Evolutionary conservation across 2,329 filamentous ascomycete species (phyloP).

Genomic region (Ophiognomonia clavigignenti-juglandacearum): DNA sequence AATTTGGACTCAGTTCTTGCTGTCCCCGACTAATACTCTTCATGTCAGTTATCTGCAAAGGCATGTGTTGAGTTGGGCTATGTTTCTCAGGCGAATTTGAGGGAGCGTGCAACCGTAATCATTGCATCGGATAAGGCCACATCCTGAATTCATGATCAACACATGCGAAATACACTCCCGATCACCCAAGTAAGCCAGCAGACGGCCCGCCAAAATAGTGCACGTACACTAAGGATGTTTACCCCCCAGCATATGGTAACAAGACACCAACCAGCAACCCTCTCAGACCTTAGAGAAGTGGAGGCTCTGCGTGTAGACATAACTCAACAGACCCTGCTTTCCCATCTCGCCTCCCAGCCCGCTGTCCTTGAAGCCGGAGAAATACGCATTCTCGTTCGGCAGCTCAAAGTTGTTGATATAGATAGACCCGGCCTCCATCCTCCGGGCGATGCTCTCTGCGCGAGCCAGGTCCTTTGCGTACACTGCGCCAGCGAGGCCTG

Average conservation of each 20-base stretch:
- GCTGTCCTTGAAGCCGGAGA: slow-evolving; percentile 29
- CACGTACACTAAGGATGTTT: not conserved
- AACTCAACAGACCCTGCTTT: slow-evolving; percentile 27
- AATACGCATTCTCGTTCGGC: slow-evolving; percentile 26
- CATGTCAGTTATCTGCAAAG: too few relatives aligned
- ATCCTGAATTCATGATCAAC: too few relatives aligned
- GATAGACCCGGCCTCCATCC: slow-evolving; percentile 52
- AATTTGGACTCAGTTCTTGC: too few relatives aligned
- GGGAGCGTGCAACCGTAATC: too few relatives aligned
- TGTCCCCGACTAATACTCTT: too few relatives aligned
- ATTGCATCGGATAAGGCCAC: too few relatives aligned
- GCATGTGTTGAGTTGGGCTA: too few relatives aligned
- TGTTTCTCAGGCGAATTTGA: too few relatives aligned
- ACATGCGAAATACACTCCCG: too few relatives aligned
- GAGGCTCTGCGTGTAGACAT: slow-evolving; percentile 28
- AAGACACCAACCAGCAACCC: not conserved
- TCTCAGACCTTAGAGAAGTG: slow-evolving; percentile 24
- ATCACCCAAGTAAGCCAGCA: too few relatives aligned
- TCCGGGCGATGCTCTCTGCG: slow-evolving; percentile 46
- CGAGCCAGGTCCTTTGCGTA: slow-evolving; percentile 49
- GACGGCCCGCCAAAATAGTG: too few relatives aligned
- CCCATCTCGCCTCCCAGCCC: slow-evolving; percentile 31
- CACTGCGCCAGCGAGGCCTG: slow-evolving; percentile 52
- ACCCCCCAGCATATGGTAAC: not conserved
- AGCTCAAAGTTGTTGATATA: slow-evolving; percentile 48